phyloP scores from a whole-genome alignment of 768 basidiomycete genomes.

The Russula dissimulans region DNA sequence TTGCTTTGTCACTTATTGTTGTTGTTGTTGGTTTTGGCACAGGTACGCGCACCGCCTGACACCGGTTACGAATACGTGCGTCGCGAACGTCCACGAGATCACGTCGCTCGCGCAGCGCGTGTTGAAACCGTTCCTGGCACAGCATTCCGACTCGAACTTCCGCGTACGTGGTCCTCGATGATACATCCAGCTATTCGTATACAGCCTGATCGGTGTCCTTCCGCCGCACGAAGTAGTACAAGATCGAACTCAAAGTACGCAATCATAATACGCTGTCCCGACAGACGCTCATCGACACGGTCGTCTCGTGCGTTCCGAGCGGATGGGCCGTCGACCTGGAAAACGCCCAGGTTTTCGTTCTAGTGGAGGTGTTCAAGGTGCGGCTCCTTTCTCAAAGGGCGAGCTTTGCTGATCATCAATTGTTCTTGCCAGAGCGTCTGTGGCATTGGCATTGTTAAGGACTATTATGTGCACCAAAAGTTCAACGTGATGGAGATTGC shows the following conservation, averaged over 20 bases:
- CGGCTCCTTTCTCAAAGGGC: neutral
- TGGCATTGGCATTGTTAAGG: conserved; percentile 62
- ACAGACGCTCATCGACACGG: conserved; percentile 49
- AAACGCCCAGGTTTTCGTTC: conserved; percentile 60
- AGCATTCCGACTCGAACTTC: conserved; percentile 36
- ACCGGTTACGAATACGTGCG: conserved; percentile 59
- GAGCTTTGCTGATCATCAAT: neutral
- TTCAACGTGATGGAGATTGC: conserved; percentile 77
- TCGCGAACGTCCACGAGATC: conserved; percentile 64
- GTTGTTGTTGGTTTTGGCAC: too few relatives aligned
- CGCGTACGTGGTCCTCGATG: conserved; percentile 29
- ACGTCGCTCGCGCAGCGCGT: conserved; percentile 47
- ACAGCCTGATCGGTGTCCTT: too few relatives aligned
- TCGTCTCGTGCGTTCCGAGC: conserved; percentile 63
- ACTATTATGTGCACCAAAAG: conserved; percentile 63
- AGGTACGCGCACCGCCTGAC: conserved; percentile 66
- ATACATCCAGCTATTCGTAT: too few relatives aligned
- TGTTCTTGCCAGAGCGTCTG: conserved; percentile 50
- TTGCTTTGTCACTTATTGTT: neutral
- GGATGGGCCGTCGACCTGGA: conserved; percentile 60
- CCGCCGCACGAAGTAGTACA: conserved; percentile 44
- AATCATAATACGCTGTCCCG: conserved; percentile 68
- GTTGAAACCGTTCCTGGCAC: conserved; percentile 43
- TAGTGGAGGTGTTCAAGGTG: conserved; percentile 82
- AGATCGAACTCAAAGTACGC: conserved; percentile 65